phyloP scores from a whole-genome alignment of 495 filamentous ascomycete genomes.

The Penicillium argentinense region DNA sequence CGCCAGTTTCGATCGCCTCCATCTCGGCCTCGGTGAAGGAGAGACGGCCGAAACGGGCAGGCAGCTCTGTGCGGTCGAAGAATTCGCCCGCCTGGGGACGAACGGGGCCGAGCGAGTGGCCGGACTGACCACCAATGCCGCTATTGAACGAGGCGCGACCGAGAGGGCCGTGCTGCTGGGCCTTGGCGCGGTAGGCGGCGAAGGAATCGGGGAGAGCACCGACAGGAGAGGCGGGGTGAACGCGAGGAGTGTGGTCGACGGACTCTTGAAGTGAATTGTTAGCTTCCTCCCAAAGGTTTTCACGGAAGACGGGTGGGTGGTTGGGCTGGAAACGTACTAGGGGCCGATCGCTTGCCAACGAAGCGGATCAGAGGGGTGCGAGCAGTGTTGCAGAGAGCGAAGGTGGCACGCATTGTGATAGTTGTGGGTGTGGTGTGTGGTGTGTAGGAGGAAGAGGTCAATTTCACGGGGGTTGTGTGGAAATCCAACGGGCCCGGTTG shows the following conservation, averaged over 20 bases:
- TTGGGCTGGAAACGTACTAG: constrained; percentile 57
- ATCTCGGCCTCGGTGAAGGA: constrained; percentile 80
- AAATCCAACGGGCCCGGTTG: constrained; percentile 32
- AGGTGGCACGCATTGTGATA: constrained; percentile 63
- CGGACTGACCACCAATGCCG: constrained; percentile 64
- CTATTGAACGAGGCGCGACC: constrained; percentile 44
- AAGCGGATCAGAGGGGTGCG: constrained; percentile 88
- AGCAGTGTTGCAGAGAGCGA: constrained; percentile 64
- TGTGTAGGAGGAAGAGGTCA: constrained; percentile 17
- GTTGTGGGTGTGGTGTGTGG: constrained; percentile 3
- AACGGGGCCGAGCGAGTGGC: constrained; percentile 68
- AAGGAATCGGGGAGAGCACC: constrained; percentile 68
- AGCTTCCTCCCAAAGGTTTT: no score
- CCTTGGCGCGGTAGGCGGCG: constrained; percentile 86
- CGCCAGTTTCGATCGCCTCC: constrained; percentile 90
- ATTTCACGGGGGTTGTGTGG: constrained; percentile 25
- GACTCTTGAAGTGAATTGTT: constrained; percentile 48
- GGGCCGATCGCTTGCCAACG: constrained; percentile 80
- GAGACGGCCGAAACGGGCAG: constrained; percentile 72
- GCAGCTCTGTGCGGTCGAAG: constrained; percentile 89
- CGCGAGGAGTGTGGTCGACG: constrained; percentile 66
- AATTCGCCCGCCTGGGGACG: constrained; percentile 68
- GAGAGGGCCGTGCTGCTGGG: constrained; percentile 91
- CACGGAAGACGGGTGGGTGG: not conserved
- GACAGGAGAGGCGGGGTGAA: constrained; percentile 65